phyloP scores from a whole-genome alignment of 345 rosid species.

The Moricandia arvensis region DNA sequence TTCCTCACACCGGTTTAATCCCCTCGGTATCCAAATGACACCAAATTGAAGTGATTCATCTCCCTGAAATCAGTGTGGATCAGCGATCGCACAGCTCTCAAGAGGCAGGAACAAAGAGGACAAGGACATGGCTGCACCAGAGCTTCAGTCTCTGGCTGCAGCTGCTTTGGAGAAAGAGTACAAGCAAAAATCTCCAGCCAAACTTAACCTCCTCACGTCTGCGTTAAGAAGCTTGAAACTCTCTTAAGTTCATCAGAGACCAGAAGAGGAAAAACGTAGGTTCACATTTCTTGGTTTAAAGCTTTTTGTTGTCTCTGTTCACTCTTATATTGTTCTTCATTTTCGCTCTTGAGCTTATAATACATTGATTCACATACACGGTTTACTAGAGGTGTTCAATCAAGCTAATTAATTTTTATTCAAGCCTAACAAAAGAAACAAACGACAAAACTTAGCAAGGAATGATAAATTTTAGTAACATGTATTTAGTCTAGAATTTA shows the following conservation, averaged over 20 bases:
- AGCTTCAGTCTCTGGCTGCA: constrained; percentile 67
- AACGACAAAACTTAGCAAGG: not conserved
- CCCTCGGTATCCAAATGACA: constrained; percentile 11
- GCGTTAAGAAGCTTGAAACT: constrained; percentile 76
- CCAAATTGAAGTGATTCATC: not conserved
- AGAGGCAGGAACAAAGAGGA: constrained; percentile 87
- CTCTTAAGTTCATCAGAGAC: constrained; percentile 21
- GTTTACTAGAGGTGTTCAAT: constrained; percentile 3
- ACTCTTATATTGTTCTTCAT: constrained; percentile 5
- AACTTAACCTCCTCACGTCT: constrained; percentile 60
- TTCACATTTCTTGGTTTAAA: constrained; percentile 1
- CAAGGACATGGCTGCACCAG: constrained; percentile 58
- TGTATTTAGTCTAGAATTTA: not conserved
- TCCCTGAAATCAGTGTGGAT: constrained; percentile 55
- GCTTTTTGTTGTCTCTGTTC: not conserved
- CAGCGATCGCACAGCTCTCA: constrained; percentile 75
- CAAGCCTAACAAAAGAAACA: not conserved
- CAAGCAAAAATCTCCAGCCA: constrained; percentile 70
- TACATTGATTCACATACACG: not conserved
- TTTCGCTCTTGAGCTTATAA: not conserved
- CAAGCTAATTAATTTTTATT: not conserved
- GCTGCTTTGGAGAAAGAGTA: constrained; percentile 83
- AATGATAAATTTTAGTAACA: not conserved
- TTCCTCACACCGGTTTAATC: constrained; percentile 14
- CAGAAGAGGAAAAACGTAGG: constrained; percentile 3